Evolutionary conservation across 1,139 yeast genomes (phyloP), one percentile per base, ranked within the genome.

Genomic region (Suhomyces anneliseae): DNA sequence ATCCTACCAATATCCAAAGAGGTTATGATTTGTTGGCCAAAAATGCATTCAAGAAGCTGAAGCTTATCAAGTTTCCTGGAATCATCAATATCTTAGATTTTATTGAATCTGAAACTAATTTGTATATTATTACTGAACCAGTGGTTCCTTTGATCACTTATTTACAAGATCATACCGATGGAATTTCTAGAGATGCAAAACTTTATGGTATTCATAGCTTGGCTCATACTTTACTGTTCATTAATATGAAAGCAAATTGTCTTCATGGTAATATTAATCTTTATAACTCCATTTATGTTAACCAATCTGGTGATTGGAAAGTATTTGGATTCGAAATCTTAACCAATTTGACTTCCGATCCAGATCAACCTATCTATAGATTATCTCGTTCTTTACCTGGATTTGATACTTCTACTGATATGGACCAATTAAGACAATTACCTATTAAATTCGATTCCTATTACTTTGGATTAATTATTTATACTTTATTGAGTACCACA

Each of bases 291-390:
- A 75, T 92, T 0, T 90, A 68, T 63, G 82, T 89, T 11, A 86
- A 79, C 47, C 53, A 52, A 11, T 62, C 73, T 36, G 96, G 97
- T 8, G 96, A 88, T 58, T 89, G 96, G 95, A 86, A 83, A 49
- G 63, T 92, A 27, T 87, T 88, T 54, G 97, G 97, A 1, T 81
- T 90, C 57, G 98, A 92, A 62, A 65, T 87, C 5, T 73, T 87
- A 47, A 76, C 86, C 1, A 81, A 76, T 52, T 58, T 74, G 47
- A 69, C 68, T 26, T 67, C 76, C 1, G 85, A 81, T 49, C 77
- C 79, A 4, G 80, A 79, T 46, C 78, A 72, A 46, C 77, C 79
- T 2, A 56, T 77, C 2, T 75, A 72, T 51, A 58, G 76, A 43
- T 50, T 61, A 24, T 59, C 67, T 6, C 51, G 54, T 39, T 57